Evolutionary conservation across 768 basidiomycete genomes (phyloP), one percentile per base, ranked within the genome.

Genomic region (Hypsizygus marmoreus): DNA sequence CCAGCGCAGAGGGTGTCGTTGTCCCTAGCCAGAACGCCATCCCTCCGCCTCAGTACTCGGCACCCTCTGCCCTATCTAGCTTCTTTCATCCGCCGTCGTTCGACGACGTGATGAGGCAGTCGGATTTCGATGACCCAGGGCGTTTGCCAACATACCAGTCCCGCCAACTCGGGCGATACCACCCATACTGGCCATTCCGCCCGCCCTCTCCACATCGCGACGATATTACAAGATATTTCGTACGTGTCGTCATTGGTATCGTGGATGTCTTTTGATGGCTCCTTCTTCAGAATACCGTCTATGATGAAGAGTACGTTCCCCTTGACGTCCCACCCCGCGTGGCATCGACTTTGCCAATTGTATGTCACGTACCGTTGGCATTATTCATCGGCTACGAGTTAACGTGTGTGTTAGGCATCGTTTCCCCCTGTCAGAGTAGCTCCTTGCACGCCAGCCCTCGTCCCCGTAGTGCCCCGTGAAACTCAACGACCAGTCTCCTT

Each of bases 281-380:
- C 7, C 20, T 28, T 37, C 17, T 29, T 24, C 35, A 65, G 64
- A 58, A 63, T 34, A 65, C 64, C 2, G 51, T 63, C 16, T 63
- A 50, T 17, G 61, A 65, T 31, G 60, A 63, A 4, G 54, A 53
- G 23, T 38, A 40, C 2, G 37, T 58, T 9, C 14, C 39, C 4
- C 37, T 65, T 4, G 50, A 49, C 11, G 60, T 57, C 19, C 57
- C 60, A 2, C 47, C 36, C 41, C 32, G 22, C 12, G 29, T 32
- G 34, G 17, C n/a, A 9, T 19, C 12, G 7, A 11, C 37, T 25
- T n/a, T 25, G 11, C 14, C 19, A 22, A 7, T 31, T 26, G 11
- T 9, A 26, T 38, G 26, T 19, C n/a, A 17, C 13, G 22, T 14
- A n/a, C 24, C 17, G 9, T n/a, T 20, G 13, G 19, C 13, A 4